These are phyloP conservation scores for Byssothecium circinans DNA, from an alignment of 2,329 filamentous ascomycete genomes.

Conservation along the genomic window DNA sequence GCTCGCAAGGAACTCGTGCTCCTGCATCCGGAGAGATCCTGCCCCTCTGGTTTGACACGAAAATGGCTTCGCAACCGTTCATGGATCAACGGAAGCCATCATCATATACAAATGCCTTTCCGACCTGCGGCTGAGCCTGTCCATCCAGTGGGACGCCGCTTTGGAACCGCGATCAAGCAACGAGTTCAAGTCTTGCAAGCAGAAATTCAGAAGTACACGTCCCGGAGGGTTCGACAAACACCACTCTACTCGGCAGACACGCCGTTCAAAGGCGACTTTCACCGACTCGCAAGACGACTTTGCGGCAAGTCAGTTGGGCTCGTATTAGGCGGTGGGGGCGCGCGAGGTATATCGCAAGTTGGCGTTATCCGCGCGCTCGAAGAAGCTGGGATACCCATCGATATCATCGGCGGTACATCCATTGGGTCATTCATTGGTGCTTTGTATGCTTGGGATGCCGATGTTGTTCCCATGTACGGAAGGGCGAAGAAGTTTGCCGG, in stretches of 20 bases:
- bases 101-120: slow-evolving; percentile 95
- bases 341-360: slow-evolving; percentile 86
- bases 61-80: slow-evolving; percentile 86
- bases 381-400: slow-evolving; percentile 93
- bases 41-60: slow-evolving; percentile 78
- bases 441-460: slow-evolving; percentile 92
- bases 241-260: slow-evolving; percentile 89
- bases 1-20: slow-evolving; percentile 90
- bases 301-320: slow-evolving; percentile 94
- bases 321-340: slow-evolving; percentile 91
- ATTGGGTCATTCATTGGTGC: slow-evolving; percentile 96
- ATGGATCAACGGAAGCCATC: slow-evolving; percentile 98
- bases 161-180: slow-evolving; percentile 86
- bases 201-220: slow-evolving; percentile 98
- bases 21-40: slow-evolving; percentile 86
- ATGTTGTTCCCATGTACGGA: slow-evolving; percentile 95
- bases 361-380: slow-evolving; percentile 94
- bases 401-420: slow-evolving; percentile 92
- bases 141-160: slow-evolving; percentile 72
- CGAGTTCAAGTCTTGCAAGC: slow-evolving; percentile 92
- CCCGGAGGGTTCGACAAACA: slow-evolving; percentile 82
- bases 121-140: slow-evolving; percentile 74
- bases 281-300: slow-evolving; percentile 82
- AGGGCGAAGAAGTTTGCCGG: slow-evolving; percentile 96
- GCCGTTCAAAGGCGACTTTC: slow-evolving; percentile 94